A percentile compares a stretch with the other conserved stretches of the same genome.
phyloP scores from a whole-genome alignment of 2,329 filamentous ascomycete genomes.

The Stemphylium vesicarium region DNA sequence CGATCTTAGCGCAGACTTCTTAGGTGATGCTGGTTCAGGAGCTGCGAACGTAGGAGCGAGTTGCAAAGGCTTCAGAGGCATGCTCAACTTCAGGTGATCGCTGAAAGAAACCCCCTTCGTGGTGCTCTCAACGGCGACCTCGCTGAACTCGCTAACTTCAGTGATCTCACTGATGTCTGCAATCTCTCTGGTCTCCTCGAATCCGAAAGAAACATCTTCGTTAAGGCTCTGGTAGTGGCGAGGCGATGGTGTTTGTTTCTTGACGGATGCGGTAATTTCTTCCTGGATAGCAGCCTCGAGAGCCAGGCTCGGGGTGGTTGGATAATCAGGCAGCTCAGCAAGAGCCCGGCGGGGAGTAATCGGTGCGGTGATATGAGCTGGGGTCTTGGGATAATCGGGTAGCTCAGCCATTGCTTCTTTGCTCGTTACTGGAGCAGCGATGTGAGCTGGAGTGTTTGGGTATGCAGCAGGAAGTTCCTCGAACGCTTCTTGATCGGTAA shows the following conservation, averaged over 20 bases:
- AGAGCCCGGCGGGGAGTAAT: conserved; percentile 27
- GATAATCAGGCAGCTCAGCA: conserved; percentile 32
- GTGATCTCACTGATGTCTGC: conserved; percentile 21
- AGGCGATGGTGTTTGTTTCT: conserved; percentile 36
- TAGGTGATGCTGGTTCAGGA: conserved; percentile 29
- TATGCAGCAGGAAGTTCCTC: conserved; percentile 17
- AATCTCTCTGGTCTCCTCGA: conserved; percentile 14
- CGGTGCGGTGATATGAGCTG: conserved; percentile 28
- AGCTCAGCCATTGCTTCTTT: conserved; percentile 24
- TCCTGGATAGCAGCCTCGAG: conserved; percentile 36
- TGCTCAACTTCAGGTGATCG: conserved; percentile 12
- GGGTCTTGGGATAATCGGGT: conserved; percentile 33
- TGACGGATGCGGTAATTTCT: conserved; percentile 33
- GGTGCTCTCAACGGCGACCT: conserved; percentile 19
- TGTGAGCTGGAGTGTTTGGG: conserved; percentile 18
- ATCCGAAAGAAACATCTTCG: conserved; percentile 20
- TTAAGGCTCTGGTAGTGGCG: conserved; percentile 13
- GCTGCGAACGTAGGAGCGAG: conserved; percentile 13
- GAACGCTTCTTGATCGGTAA: conserved; percentile 25
- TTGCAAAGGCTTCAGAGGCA: conserved; percentile 26
- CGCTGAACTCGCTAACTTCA: conserved; percentile 22
- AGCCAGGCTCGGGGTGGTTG: conserved; percentile 30
- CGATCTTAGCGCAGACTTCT: conserved; percentile 46
- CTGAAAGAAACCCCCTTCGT: conserved; percentile 16
- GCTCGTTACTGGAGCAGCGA: conserved; percentile 11